Evolutionary conservation across 495 filamentous ascomycete species (phyloP).

Genomic region (Daldinia concentrica): DNA sequence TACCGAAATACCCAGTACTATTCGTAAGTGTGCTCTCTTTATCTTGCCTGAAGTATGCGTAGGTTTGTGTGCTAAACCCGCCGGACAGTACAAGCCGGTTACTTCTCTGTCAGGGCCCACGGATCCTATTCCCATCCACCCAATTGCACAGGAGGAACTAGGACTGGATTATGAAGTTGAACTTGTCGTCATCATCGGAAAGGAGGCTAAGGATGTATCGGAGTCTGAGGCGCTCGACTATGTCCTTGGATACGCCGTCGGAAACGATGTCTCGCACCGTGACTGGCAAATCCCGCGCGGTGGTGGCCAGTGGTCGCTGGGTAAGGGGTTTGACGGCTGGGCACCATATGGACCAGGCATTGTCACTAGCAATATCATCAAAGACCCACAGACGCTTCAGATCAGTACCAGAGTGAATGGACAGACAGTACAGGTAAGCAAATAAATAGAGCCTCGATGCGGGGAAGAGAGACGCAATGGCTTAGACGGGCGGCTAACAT

Average conservation of each 20-base stretch:
- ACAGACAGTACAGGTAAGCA: conserved; percentile 64
- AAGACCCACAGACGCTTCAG: conserved; percentile 71
- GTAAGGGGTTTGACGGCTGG: conserved; percentile 90
- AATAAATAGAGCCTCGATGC: not conserved
- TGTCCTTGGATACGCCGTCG: conserved; percentile 81
- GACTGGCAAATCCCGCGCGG: conserved; percentile 84
- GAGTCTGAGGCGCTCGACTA: conserved; percentile 75
- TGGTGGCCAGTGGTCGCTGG: conserved; percentile 81
- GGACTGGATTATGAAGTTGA: conserved; percentile 89
- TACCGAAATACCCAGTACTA: conserved; percentile 79
- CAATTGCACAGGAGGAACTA: conserved; percentile 60
- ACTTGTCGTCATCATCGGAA: conserved; percentile 80
- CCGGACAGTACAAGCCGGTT: conserved; percentile 73
- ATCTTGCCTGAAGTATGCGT: not conserved
- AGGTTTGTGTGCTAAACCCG: not conserved
- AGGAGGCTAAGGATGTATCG: conserved; percentile 71
- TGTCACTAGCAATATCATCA: conserved; percentile 70
- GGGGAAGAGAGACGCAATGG: not conserved
- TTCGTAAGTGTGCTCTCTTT: conserved; percentile 61
- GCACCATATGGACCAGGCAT: conserved; percentile 88
- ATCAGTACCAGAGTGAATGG: conserved; percentile 80
- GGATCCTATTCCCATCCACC: conserved; percentile 73
- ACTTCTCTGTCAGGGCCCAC: conserved; percentile 75
- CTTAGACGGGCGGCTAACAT: conserved; percentile 1
- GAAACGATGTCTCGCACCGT: conserved; percentile 85